phyloP scores from a whole-genome alignment of 768 basidiomycete species.

The Hericium alpestre region DNA sequence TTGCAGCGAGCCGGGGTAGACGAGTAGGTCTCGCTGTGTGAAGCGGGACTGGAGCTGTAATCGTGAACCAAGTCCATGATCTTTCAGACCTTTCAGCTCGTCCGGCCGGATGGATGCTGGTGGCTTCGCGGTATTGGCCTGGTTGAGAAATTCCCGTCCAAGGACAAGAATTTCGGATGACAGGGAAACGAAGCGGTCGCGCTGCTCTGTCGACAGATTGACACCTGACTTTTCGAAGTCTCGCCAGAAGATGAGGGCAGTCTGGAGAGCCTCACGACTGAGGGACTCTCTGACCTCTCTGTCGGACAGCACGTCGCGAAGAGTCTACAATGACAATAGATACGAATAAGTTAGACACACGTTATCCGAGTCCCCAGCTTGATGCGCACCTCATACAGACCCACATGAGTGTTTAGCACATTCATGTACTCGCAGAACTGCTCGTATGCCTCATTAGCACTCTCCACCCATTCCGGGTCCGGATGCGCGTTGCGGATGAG shows the following conservation, averaged over 20 bases:
- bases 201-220: constrained; percentile 66
- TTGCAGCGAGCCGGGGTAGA: constrained; percentile 81
- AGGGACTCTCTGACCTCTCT: constrained; percentile 54
- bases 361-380: too few relatives aligned
- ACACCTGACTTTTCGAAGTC: constrained; percentile 98
- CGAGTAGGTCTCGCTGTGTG: constrained; percentile 62
- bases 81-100: constrained; percentile 64
- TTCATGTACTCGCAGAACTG: constrained; percentile 96
- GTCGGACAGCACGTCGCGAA: constrained; percentile 62
- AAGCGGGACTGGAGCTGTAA: constrained; percentile 67
- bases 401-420: constrained; percentile 86
- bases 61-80: constrained; percentile 65
- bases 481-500: constrained; percentile 90
- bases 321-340: constrained; percentile 35
- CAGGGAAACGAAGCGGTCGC: constrained; percentile 76
- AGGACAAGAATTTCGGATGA: constrained; percentile 84
- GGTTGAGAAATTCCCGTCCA: constrained; percentile 76
- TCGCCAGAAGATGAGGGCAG: constrained; percentile 87
- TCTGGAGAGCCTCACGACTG: constrained; percentile 66
- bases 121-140: constrained; percentile 49
- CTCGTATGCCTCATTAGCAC: constrained; percentile 83
- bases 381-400: constrained; percentile 71
- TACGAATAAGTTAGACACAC: too few relatives aligned
- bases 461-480: constrained; percentile 70
- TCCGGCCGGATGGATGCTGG: constrained; percentile 59